Conservation (phyloP, 73 alveolate species). For the Paramecium primaurelia region DNA sequence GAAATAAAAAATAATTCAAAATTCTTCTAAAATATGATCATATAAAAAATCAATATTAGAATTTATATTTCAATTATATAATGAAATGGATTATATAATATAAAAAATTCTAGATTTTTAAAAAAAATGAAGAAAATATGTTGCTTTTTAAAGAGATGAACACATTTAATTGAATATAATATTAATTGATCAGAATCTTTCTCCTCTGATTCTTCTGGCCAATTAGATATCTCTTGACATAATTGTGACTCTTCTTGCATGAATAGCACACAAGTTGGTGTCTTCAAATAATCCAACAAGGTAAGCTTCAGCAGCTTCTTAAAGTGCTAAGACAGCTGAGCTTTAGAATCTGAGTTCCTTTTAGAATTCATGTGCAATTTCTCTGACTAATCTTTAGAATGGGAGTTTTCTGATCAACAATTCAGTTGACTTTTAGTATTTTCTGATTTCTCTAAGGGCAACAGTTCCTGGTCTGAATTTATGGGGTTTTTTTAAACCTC, state of each 20-base stretch:
- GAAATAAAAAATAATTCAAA: too few relatives aligned
- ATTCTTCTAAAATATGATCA: too few relatives aligned
- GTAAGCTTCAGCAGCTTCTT: constrained; percentile 95
- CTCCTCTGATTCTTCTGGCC: constrained; percentile 92
- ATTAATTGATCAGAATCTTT: constrained; percentile 63
- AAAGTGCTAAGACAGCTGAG: constrained; percentile 85
- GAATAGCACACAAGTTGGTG: constrained; percentile 96
- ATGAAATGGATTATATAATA: too few relatives aligned
- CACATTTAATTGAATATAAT: neutral
- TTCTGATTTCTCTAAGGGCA: constrained; percentile 88
- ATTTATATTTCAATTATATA: too few relatives aligned
- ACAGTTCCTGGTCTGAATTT: constrained; percentile 94
- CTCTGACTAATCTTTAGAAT: constrained; percentile 89
- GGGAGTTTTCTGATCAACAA: constrained; percentile 80
- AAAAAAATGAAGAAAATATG: neutral
- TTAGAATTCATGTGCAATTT: constrained; percentile 81
- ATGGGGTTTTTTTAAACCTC: constrained; percentile 89
- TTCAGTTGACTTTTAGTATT: constrained; percentile 84
- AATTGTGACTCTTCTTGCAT: constrained; percentile 97
- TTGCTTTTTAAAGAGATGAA: neutral
- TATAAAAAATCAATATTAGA: too few relatives aligned
- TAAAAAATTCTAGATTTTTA: neutral
- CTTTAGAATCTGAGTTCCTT: constrained; percentile 86
- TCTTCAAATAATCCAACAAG: constrained; percentile 91
- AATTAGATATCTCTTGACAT: constrained; percentile 94